Base-by-base conservation (phyloP, 106 monocot species). In the Dioscorea dumetorum region DNA sequence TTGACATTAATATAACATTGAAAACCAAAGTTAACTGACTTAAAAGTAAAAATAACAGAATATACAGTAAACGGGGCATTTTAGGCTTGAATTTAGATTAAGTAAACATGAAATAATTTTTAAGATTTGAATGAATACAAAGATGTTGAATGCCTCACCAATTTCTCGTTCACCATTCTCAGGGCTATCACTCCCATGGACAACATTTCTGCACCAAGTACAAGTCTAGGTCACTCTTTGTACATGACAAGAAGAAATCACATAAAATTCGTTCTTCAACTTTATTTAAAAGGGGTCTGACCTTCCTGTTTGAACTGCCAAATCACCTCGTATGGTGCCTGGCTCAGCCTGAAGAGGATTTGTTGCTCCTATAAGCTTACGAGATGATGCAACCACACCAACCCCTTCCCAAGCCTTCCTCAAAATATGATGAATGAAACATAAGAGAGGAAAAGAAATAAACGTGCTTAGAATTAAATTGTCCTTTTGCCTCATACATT, bases 101-200 rank as follows among this genome's bases (percentile, higher is more conserved):
- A 41, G 6, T 10, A 41, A 41, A 5, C 41, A 41, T 41, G 41
- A 41, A 41, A 41, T 41, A 41, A 41, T 41, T 41, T 41, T 41
- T 41, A 41, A 41, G 9, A 41, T 41, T 41, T 41, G 41, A 41
- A 41, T 41, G 10, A 41, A 41, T 41, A 41, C 10, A 10, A 10
- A 41, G 41, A 41, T 41, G 33, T 48, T 54, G 41, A 9, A 62
- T 32, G 48, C 34, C 77, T 78, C 60, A 99, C 92, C 87, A 51
- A 99, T 77, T 81, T 99, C 99, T 50, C 92, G 89, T 41, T 77
- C 63, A 20, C 93, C 99, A 74, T 99, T 99, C 22, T 90, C 99
- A 79, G 87, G 93, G 75, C 93, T 93, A 69, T 99, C 99, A 81
- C 99, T 99, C 76, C 99, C 99, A 81, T 99, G 99, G 22, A 99